Base-by-base conservation (phyloP, 2,329 filamentous ascomycete species). In the Clonostachys chloroleuca region DNA sequence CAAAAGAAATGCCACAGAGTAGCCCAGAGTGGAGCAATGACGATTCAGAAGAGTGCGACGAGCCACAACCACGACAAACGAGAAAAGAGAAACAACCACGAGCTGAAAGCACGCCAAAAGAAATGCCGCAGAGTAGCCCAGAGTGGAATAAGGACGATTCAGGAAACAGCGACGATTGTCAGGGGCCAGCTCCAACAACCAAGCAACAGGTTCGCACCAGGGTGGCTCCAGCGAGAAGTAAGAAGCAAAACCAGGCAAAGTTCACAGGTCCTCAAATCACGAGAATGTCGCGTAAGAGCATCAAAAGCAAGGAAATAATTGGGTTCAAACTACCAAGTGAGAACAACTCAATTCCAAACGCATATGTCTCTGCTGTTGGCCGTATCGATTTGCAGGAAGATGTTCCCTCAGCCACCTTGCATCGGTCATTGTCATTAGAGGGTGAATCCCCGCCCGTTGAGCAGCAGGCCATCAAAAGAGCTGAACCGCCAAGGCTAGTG, bases 231-330 rank as follows among this genome's bases (percentile, higher is more conserved):
- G 20, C 43, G 5, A 45, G n/a, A 40, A 43, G 17, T 39, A 34
- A 34, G 14, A n/a, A 37, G 30, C 42, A 40, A n/a, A 30, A 30
- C 36, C 14, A 39, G 36, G 42, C 17, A 13, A 43, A 43, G 20
- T 13, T 5, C 7, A 49, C 42, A 24, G 37, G 30, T 12, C 41
- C 46, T 8, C 47, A 40, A 13, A 42, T 45, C 8, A 37, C 17
- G n/a, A 45, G 58, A 40, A 59, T 76, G 48, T 57, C 63, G 20
- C 65, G 67, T 18, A 73, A 67, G 52, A 68, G 69, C 40, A 59
- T 75, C 41, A 73, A 66, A 50, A 74, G 73, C 55, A 71, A 60
- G 51, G 73, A 76, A 47, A 65, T 76, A n/a, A 62, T 76, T 44
- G 73, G 73, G 4, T 70, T 68, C 42, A 45, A 58, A 9, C 42